Evolutionary conservation across 768 basidiomycete species (phyloP), one percentile per base, ranked within the genome.

Genomic region (Hypholoma fasciculare): DNA sequence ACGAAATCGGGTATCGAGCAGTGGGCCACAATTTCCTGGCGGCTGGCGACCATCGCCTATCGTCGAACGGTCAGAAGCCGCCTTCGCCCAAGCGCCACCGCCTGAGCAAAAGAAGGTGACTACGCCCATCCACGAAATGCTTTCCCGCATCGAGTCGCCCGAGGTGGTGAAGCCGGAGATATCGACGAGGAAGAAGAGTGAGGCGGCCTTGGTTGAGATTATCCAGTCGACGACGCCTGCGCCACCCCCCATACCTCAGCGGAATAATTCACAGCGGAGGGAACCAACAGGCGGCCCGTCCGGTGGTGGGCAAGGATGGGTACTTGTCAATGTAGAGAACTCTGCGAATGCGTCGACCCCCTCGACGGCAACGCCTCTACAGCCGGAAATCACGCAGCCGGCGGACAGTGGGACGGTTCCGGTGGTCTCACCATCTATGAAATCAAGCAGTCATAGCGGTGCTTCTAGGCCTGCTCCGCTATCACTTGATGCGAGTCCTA

Each of bases 291-390:
- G 58, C 40, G 34, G 60, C 19, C 20, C 40, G 51, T 4, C 49
- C 19, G 38, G 26, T 34, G 77, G 74, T 44, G 79, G 80, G 14
- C 74, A 83, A 63, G 86, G 86, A 23, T 88, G 86, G 86, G 86
- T 88, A 2, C 72, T 88, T 23, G 82, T 88, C 38, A 87, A 85
- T 52, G 80, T 87, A 14, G 85, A 85, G 58, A 76, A 78, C 71
- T 61, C 38, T 49, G 39, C 23, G 8, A 60, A 38, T 9, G 17
- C 14, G 13, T 17, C 49, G 39, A 7, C 20, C 36, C 12, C 38
- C 26, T 23, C 17, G 16, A 7, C 49, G 6, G 8, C 50, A 12
- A 42, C 40, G 23, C 52, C 26, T 19, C 16, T 17, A 13, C 20
- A 43, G n/a, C 12, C 52, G 19, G 30, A 37, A 14, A 34, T 36